Conservation (phyloP, 371 early-diverging fungal genomes). For the Mucor velutinosus region DNA sequence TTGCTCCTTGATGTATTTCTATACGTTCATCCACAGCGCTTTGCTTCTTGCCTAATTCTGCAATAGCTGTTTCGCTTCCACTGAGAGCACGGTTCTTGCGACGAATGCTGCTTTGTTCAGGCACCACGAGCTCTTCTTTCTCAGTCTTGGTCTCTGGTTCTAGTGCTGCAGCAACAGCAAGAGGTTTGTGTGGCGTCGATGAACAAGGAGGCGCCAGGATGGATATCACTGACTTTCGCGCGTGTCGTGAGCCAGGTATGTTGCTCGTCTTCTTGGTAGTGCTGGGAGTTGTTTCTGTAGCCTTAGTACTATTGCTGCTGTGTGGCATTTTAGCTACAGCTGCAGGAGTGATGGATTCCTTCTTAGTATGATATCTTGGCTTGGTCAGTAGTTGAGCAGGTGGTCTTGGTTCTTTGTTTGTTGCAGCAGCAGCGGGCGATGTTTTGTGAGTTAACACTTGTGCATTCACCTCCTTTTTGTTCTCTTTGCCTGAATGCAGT, state of each 20-base stretch:
- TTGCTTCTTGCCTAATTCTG: constrained; percentile 1
- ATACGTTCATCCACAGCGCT: constrained; percentile 39
- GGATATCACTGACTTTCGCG: neutral
- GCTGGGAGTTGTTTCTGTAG: neutral
- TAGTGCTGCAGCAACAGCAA: neutral
- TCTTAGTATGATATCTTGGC: constrained; percentile 1
- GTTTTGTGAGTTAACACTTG: neutral
- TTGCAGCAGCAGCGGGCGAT: neutral
- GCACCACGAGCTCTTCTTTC: neutral
- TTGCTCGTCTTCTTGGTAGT: neutral
- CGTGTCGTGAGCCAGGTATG: neutral
- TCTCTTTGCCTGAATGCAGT: constrained; percentile 10
- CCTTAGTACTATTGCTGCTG: neutral
- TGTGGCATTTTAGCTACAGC: neutral
- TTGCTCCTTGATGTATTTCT: constrained; percentile 78
- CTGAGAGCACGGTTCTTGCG: neutral
- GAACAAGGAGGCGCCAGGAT: neutral
- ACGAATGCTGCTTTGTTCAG: neutral
- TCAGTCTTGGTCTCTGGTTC: neutral
- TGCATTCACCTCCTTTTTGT: constrained; percentile 3
- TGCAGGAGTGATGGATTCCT: neutral
- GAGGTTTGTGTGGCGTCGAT: neutral
- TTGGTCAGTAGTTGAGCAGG: constrained; percentile 9
- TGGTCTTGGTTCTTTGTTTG: constrained; percentile 2
- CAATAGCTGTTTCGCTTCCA: constrained; percentile 4